phyloP scores from a whole-genome alignment of 345 rosid species.

The Pseudoturritis turrita region DNA sequence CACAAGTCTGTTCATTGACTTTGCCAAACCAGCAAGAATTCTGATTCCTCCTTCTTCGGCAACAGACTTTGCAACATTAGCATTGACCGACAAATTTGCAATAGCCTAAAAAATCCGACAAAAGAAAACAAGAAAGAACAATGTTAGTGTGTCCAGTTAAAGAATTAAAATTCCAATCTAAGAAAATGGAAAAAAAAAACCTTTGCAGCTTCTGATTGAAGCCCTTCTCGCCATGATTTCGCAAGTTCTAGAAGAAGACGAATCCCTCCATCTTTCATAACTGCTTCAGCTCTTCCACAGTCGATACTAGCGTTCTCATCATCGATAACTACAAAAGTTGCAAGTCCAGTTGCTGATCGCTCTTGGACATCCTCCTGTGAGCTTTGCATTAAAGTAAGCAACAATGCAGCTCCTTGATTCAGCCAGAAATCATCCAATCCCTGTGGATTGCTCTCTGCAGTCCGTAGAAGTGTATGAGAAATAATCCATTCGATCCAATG shows the following conservation, averaged over 20 bases:
- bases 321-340: constrained; percentile 77
- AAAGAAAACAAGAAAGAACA: neutral
- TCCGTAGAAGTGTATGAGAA: constrained; percentile 66
- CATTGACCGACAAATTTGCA: constrained; percentile 81
- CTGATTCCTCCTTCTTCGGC: constrained; percentile 78
- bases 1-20: constrained; percentile 75
- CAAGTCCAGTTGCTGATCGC: constrained; percentile 89
- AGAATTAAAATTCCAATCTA: neutral
- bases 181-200: constrained; percentile 20
- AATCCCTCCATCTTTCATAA: constrained; percentile 73
- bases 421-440: constrained; percentile 76
- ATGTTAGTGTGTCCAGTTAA: neutral
- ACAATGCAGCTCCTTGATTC: constrained; percentile 70
- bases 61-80: constrained; percentile 75
- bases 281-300: constrained; percentile 81
- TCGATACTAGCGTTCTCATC: constrained; percentile 86
- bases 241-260: constrained; percentile 73
- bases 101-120: constrained; percentile 49
- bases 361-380: constrained; percentile 85
- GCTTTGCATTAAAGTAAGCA: constrained; percentile 73
- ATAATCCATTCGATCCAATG: constrained; percentile 74
- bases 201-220: constrained; percentile 90
- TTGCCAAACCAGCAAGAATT: constrained; percentile 61
- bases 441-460: constrained; percentile 69
- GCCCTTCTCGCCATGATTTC: constrained; percentile 81